Evolutionary conservation across 106 monocot genomes (phyloP), one percentile per base, ranked within the genome.

Genomic region (Acanthochlamys bracteata): DNA sequence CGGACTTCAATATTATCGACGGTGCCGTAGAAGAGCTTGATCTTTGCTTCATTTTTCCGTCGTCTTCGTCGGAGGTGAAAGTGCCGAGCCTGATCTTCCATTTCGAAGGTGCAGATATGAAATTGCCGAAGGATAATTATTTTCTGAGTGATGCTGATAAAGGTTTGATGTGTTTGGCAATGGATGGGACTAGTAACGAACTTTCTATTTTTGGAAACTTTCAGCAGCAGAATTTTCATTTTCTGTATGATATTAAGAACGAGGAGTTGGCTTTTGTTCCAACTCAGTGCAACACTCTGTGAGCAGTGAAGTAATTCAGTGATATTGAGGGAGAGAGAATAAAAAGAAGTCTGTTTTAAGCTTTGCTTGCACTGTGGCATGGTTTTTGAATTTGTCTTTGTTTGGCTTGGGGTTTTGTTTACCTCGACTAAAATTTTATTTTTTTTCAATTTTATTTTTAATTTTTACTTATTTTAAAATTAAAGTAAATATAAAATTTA

Each of bases 61-160:
- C 40, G 4, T n/a, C 27, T 8, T 10, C 25, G 40, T 15, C 68
- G 6, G 67, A 66, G 3, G 74, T 60, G 7, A 68, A 67, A 19
- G 41, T 24, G 4, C 59, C 68, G 9, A 21, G 16, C 51, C 68
- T 74, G n/a, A n/a, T n/a, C n/a, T n/a, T n/a, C n/a, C n/a, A n/a
- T 42, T 39, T 6, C 1, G 66, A 59, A 8, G 25, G 42, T 7
- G 69, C 68, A 2, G 51, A 19, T 13, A 53, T 68, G 68, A 46
- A 24, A 25, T 53, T 75, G 58, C 14, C 24, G 55, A 52, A 60
- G 54, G 0, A 14, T 26, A 68, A 68, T 55, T 39, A 53, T 22
- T 75, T 75, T 46, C 8, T 22, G 25, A 3, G 25, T 3, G 23
- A 3, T 10, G 21, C 20, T 14, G 57, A 24, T 7, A 7, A 14